phyloP scores from a whole-genome alignment of 1,139 yeast genomes.

The Spathaspora sp. region DNA sequence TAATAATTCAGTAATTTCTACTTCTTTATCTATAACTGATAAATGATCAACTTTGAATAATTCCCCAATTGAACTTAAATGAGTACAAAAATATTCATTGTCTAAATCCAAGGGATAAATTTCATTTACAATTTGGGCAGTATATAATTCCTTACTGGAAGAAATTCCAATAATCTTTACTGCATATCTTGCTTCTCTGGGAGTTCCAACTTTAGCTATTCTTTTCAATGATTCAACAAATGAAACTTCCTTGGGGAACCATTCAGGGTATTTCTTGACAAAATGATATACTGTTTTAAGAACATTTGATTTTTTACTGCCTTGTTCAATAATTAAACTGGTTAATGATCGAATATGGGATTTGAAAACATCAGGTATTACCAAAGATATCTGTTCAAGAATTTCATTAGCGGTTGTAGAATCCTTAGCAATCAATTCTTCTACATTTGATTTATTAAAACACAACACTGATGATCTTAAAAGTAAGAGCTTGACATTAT shows the following conservation, averaged over 20 bases:
- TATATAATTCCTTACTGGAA: conserved; percentile 37
- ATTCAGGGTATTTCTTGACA: conserved; percentile 47
- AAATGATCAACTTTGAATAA: conserved; percentile 53
- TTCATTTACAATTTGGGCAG: conserved; percentile 36
- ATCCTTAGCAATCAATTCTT: conserved; percentile 51
- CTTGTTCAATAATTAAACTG: conserved; percentile 30
- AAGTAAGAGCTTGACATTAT: conserved; percentile 53
- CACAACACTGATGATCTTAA: conserved; percentile 62
- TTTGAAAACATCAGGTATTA: conserved; percentile 65
- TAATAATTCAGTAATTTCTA: conserved; percentile 58
- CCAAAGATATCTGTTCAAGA: conserved; percentile 58
- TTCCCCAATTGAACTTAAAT: conserved; percentile 62
- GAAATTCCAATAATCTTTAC: conserved; percentile 56
- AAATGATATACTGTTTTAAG: conserved; percentile 65
- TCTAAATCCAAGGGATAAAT: conserved; percentile 53
- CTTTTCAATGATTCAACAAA: conserved; percentile 43
- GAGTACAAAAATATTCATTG: conserved; percentile 47
- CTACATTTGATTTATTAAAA: conserved; percentile 65
- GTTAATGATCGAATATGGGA: conserved; percentile 56
- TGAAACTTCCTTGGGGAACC: conserved; percentile 30
- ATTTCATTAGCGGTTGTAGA: conserved; percentile 47
- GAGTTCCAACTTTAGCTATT: conserved; percentile 53
- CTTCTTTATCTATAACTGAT: conserved; percentile 52
- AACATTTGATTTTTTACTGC: conserved; percentile 16
- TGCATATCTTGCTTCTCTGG: conserved; percentile 66